Base-by-base conservation (phyloP, 768 basidiomycete genomes). In the Omphalotus guepiniiformis region DNA sequence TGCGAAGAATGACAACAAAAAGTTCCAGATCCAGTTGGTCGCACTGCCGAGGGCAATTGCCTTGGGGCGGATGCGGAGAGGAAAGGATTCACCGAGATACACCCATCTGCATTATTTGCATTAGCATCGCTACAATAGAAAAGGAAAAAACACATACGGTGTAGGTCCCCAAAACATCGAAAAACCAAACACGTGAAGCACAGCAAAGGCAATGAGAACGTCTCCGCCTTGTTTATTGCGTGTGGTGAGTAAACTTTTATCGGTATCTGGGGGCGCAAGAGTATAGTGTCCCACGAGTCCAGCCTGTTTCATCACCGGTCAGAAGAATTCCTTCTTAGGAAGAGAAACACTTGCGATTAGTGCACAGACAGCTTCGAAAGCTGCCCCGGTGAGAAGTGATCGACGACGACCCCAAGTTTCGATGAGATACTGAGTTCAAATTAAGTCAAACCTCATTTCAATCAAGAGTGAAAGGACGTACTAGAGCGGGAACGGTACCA, bases 1-100 rank as follows among this genome's bases (percentile, higher is more conserved):
- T 3, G 83, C 73, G 64, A 87, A 85, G 73, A 83, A 88, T 2
- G 78, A 77, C 22, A 85, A 70, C 38, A 87, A 69, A 70, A 87
- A 85, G 58, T 87, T 87, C 86, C 85, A 87, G 43, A 87, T 50
- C 83, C 83, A 83, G 53, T 73, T 78, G 22, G 75, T 68, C 0
- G 76, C 75, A 34, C 82, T 83, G 7, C 85, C 85, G n/a, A 88
- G 70, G 0, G 87, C 87, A 58, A 90, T 88, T 53, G 76, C 71
- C 63, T 88, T 88, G 5, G 88, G 76, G 48, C 87, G 76, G 37
- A 91, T 83, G 39, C 86, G 81, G 19, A 90, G 78, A 12, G 87
- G 88, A 76, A 89, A 90, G 16, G 80, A 83, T 69, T 89, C 86
- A 42, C 85, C 85, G 26, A 87, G 75, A 56, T 86, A 86, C 5